phyloP scores from a whole-genome alignment of 495 filamentous ascomycete genomes.

The Aspergillus indologenus region DNA sequence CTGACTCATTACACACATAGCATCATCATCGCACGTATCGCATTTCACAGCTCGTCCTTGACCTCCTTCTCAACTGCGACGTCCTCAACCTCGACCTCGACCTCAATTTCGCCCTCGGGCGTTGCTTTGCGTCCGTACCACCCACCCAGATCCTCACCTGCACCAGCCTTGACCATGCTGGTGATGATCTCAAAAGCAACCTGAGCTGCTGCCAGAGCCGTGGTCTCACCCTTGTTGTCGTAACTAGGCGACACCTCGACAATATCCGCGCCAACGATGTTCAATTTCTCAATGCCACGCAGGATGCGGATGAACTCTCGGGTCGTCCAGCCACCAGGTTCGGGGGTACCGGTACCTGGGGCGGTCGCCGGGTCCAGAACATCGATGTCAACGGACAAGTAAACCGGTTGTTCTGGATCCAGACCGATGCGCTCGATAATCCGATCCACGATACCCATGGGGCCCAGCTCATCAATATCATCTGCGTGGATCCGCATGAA shows the following conservation, averaged over 20 bases:
- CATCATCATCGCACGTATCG: slow-evolving; percentile 8
- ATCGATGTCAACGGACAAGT: slow-evolving; percentile 74
- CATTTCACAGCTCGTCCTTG: slow-evolving; percentile 46
- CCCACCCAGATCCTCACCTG: slow-evolving; percentile 44
- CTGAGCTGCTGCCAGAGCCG: slow-evolving; percentile 79
- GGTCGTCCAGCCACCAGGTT: slow-evolving; percentile 72
- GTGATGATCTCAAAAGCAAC: slow-evolving; percentile 79
- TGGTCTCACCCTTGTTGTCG: slow-evolving; percentile 79
- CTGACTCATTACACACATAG: slow-evolving; percentile 17
- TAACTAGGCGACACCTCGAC: slow-evolving; percentile 88
- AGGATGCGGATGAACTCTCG: slow-evolving; percentile 68
- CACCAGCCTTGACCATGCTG: slow-evolving; percentile 68
- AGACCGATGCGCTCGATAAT: slow-evolving; percentile 61
- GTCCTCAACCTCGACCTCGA: slow-evolving; percentile 19
- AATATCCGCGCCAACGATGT: slow-evolving; percentile 72
- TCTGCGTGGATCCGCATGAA: slow-evolving; percentile 65
- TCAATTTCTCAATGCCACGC: slow-evolving; percentile 65
- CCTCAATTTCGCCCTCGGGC: slow-evolving; percentile 17
- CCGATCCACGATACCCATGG: slow-evolving; percentile 51
- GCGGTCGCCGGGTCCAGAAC: slow-evolving; percentile 69
- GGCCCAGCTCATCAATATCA: slow-evolving; percentile 67
- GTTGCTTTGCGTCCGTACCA: slow-evolving; percentile 42
- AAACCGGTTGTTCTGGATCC: slow-evolving; percentile 63
- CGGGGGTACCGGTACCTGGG: slow-evolving; percentile 71
- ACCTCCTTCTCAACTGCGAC: slow-evolving; percentile 17